Conservation (phyloP, 192 early-diverging fungal species). For the Glomus cerebriforme region DNA sequence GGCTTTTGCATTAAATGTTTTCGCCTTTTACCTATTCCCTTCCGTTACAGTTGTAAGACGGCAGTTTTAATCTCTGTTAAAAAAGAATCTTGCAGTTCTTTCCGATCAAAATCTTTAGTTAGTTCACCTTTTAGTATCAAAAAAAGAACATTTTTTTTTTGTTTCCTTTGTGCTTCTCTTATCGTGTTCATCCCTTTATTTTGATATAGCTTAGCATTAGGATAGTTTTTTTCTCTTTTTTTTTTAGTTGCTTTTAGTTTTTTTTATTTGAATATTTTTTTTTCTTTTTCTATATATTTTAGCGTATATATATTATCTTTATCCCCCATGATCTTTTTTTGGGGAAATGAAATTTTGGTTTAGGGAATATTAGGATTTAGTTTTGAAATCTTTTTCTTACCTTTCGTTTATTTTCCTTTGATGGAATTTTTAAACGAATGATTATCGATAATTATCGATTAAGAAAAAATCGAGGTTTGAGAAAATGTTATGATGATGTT, state of each 20-base stretch:
- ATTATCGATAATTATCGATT: too few relatives aligned
- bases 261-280: background rate
- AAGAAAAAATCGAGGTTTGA: too few relatives aligned
- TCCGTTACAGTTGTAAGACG: conserved; percentile 7
- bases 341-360: background rate
- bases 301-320: background rate
- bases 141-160: background rate
- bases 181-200: background rate
- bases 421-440: background rate
- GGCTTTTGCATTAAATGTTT: background rate
- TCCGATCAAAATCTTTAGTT: background rate
- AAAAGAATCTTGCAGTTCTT: background rate
- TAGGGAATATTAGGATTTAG: background rate
- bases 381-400: background rate
- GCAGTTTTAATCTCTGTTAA: background rate
- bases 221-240: background rate
- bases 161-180: background rate
- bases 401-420: background rate
- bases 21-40: conserved; percentile 13
- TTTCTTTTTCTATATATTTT: background rate
- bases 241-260: background rate
- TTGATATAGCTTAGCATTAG: background rate
- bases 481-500: too few relatives aligned
- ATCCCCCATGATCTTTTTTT: background rate
- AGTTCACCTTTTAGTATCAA: background rate